These are phyloP conservation scores for Heritiera fomes DNA, from an alignment of 345 rosid species.

Conservation along the genomic window DNA sequence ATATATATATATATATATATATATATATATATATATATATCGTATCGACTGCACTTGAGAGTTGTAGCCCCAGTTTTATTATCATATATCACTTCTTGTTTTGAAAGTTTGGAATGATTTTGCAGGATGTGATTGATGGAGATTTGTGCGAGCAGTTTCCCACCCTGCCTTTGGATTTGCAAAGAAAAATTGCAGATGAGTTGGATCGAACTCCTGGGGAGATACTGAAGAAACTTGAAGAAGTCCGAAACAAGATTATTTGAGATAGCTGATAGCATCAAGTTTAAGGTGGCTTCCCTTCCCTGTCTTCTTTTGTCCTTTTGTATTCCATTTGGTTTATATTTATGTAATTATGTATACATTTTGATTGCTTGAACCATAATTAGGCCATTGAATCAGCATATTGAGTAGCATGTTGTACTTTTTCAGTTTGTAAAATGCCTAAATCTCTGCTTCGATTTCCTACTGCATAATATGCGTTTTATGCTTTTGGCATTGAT, in stretches of 20 bases:
- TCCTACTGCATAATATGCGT: background rate
- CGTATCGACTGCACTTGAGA: background rate
- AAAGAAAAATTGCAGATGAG: slow-evolving; percentile 91
- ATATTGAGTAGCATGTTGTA: background rate
- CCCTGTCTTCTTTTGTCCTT: background rate
- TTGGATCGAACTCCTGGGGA: slow-evolving; percentile 95
- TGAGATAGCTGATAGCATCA: slow-evolving; percentile 25
- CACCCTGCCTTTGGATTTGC: slow-evolving; percentile 77
- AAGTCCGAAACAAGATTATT: slow-evolving; percentile 77
- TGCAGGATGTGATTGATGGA: slow-evolving; percentile 97
- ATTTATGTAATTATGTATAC: background rate
- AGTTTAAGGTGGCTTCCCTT: slow-evolving; percentile 11
- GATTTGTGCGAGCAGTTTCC: slow-evolving; percentile 99
- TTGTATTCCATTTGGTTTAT: background rate
- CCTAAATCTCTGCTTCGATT: background rate
- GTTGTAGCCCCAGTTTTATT: background rate
- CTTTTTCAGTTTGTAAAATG: background rate
- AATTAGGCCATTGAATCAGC: background rate
- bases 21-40: too few relatives aligned
- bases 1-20: too few relatives aligned
- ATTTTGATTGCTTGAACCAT: background rate
- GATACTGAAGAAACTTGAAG: slow-evolving; percentile 97
- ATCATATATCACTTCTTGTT: slow-evolving; percentile 17
- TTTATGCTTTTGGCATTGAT: background rate
- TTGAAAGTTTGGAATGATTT: slow-evolving; percentile 14